phyloP scores from a whole-genome alignment of 2,329 filamentous ascomycete genomes.

The Xylaria sp. region DNA sequence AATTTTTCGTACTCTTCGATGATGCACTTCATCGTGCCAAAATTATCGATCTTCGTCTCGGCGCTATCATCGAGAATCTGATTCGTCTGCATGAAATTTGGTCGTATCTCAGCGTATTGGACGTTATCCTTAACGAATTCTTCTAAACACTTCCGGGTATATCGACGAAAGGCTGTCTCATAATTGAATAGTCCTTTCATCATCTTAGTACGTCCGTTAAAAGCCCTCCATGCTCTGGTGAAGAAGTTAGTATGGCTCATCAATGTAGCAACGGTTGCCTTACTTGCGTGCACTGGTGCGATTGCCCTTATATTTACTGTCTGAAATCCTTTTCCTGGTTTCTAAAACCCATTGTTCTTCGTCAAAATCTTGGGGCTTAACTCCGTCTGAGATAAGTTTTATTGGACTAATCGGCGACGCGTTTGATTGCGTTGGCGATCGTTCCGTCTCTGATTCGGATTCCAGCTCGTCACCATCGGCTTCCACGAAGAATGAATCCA shows the following conservation, averaged over 20 bases:
- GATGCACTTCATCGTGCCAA: slow-evolving; percentile 58
- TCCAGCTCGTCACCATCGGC: slow-evolving; percentile 11
- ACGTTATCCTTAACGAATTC: slow-evolving; percentile 62
- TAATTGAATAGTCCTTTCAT: slow-evolving; percentile 67
- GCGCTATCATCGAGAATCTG: slow-evolving; percentile 58
- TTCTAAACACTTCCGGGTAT: slow-evolving; percentile 59
- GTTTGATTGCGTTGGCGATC: background rate
- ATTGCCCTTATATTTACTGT: slow-evolving; percentile 25
- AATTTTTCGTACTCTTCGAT: slow-evolving; percentile 55
- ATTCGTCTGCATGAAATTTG: slow-evolving; percentile 63
- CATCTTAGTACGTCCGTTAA: slow-evolving; percentile 65
- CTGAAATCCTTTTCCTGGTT: slow-evolving; percentile 17
- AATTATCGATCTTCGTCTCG: slow-evolving; percentile 49
- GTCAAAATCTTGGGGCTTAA: slow-evolving; percentile 15
- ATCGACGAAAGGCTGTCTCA: slow-evolving; percentile 59
- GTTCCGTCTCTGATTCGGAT: slow-evolving; percentile 9
- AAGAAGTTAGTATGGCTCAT: slow-evolving; percentile 23
- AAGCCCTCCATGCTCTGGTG: slow-evolving; percentile 62
- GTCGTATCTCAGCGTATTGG: slow-evolving; percentile 66
- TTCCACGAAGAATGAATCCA: slow-evolving; percentile 42
- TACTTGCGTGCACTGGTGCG: slow-evolving; percentile 36
- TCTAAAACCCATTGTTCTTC: slow-evolving; percentile 6
- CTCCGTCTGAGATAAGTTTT: slow-evolving; percentile 19
- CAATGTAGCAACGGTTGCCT: background rate
- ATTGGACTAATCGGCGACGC: background rate